These are phyloP conservation scores for Candida broadrunensis DNA, from an alignment of 805 yeast species.

Conservation along the genomic window DNA sequence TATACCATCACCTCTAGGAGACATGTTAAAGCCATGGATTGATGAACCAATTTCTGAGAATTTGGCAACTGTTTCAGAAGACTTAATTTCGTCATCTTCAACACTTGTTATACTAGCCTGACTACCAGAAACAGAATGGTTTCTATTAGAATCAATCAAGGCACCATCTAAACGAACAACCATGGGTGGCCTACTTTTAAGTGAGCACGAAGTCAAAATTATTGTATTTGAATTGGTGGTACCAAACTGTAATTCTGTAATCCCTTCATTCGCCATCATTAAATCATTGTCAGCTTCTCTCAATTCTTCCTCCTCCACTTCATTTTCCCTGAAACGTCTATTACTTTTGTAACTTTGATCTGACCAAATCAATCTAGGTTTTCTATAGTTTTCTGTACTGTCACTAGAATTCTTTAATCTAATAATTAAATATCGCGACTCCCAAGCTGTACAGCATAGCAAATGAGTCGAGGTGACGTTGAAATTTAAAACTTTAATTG, in stretches of 20 bases:
- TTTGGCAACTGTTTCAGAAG: conserved; percentile 41
- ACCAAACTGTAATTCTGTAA: conserved; percentile 71
- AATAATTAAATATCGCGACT: conserved; percentile 75
- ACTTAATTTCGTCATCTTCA: conserved; percentile 22
- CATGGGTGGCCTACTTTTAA: conserved; percentile 29
- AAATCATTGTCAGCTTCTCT: conserved; percentile 18
- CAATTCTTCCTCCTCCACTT: conserved; percentile 11
- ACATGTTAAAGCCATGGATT: conserved; percentile 69
- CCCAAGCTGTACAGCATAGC: conserved; percentile 74
- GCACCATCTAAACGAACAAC: conserved; percentile 39
- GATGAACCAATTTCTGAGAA: conserved; percentile 79
- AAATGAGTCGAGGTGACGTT: conserved; percentile 69
- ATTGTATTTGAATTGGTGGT: conserved; percentile 30
- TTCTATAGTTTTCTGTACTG: conserved; percentile 34
- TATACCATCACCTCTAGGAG: conserved; percentile 84
- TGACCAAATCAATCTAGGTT: conserved; percentile 39
- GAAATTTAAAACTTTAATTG: conserved; percentile 70
- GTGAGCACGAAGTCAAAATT: conserved; percentile 35
- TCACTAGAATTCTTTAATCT: conserved; percentile 60
- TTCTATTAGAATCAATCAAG: conserved; percentile 40
- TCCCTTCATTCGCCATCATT: conserved; percentile 79
- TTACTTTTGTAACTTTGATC: conserved; percentile 18
- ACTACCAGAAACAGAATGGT: conserved; percentile 20
- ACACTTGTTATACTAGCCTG: conserved; percentile 8
- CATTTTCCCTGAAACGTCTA: conserved; percentile 13